These are phyloP conservation scores for Arxiozyma bovina DNA, from an alignment of 1,139 yeast species.

Conservation along the genomic window DNA sequence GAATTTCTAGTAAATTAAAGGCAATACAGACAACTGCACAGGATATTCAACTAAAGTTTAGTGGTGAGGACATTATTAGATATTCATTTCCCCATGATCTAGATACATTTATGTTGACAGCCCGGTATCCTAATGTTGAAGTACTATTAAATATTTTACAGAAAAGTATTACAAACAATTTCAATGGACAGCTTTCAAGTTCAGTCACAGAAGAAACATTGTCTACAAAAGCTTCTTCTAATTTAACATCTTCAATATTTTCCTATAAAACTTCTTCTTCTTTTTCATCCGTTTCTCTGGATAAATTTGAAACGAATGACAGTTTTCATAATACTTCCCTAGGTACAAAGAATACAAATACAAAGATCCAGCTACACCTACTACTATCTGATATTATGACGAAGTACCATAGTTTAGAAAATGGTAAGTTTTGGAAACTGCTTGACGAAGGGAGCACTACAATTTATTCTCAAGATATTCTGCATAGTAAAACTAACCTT, in stretches of 20 bases:
- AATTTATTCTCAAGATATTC: constrained; percentile 17
- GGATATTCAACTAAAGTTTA: constrained; percentile 28
- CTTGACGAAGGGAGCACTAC: constrained; percentile 9
- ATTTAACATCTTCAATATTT: constrained; percentile 5
- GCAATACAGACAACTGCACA: constrained; percentile 27
- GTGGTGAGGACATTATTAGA: constrained; percentile 12
- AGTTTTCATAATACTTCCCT: neutral
- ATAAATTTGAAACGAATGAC: neutral
- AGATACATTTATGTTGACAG: constrained; percentile 10
- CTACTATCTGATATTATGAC: constrained; percentile 8
- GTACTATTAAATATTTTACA: constrained; percentile 16
- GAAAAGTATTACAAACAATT: constrained; percentile 16
- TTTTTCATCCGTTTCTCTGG: neutral
- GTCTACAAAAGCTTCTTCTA: constrained; percentile 11
- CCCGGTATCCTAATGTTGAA: constrained; percentile 20
- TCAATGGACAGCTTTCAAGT: constrained; percentile 12
- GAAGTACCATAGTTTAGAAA: constrained; percentile 6
- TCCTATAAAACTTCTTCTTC: constrained; percentile 1
- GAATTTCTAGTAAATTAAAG: constrained; percentile 20
- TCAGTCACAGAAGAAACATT: constrained; percentile 13
- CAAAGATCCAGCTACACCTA: neutral
- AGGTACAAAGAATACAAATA: neutral
- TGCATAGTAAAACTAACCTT: constrained; percentile 4
- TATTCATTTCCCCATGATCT: constrained; percentile 2
- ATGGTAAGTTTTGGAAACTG: constrained; percentile 8